Conservation (phyloP, 345 rosid genomes). For the Cardamine chenopodiifolia region DNA sequence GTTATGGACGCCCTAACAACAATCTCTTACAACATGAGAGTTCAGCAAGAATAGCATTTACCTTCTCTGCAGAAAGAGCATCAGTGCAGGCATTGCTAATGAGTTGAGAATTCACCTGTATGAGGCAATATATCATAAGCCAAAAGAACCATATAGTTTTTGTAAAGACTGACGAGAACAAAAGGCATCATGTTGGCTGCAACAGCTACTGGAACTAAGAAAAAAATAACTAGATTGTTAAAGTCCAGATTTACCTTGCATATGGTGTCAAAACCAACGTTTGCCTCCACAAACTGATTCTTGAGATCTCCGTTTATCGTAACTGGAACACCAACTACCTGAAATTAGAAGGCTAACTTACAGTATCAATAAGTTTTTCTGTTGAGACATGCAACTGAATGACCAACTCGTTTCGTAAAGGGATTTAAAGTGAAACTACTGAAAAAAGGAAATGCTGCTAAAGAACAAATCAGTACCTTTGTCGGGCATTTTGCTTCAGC, state of each 20-base stretch:
- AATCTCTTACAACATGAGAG: neutral
- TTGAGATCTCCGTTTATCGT: slow-evolving; percentile 95
- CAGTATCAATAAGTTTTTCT: neutral
- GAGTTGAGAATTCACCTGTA: slow-evolving; percentile 96
- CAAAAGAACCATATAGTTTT: neutral
- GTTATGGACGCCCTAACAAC: neutral
- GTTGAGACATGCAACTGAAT: neutral
- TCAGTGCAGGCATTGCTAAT: slow-evolving; percentile 97
- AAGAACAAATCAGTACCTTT: slow-evolving; percentile 49
- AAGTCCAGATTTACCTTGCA: slow-evolving; percentile 66
- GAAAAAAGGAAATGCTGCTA: neutral
- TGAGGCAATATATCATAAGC: slow-evolving; percentile 17
- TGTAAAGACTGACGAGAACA: neutral
- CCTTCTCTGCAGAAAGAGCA: slow-evolving; percentile 99
- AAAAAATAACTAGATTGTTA: slow-evolving; percentile 13
- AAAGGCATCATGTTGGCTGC: slow-evolving; percentile 9
- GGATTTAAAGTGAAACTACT: neutral
- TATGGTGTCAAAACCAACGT: slow-evolving; percentile 97
- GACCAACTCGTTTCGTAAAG: neutral
- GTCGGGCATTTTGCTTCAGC: slow-evolving; percentile 85
- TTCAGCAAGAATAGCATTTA: slow-evolving; percentile 32
- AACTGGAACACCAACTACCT: slow-evolving; percentile 99
- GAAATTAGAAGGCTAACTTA: slow-evolving; percentile 11
- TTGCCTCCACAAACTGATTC: slow-evolving; percentile 92
- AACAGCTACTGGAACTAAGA: slow-evolving; percentile 9